Base-by-base conservation (phyloP, 2,329 filamentous ascomycete genomes). In the Nemania abortiva region DNA sequence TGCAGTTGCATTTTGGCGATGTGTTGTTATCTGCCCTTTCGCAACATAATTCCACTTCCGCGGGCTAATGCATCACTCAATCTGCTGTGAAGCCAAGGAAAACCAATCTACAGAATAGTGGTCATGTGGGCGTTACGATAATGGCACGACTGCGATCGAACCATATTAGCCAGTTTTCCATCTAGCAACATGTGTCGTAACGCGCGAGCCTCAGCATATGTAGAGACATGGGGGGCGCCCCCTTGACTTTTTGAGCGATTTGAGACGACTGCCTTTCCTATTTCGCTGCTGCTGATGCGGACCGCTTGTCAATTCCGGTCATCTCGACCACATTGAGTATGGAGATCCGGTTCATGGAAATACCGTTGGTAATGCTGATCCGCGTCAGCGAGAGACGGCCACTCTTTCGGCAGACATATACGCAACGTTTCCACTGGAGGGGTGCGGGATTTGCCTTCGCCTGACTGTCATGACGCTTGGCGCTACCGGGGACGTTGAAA, bases 61-160 rank as follows among this genome's bases (percentile, higher is more conserved):
- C 55, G 13, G 47, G 22, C 57, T 58, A 39, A 57, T 56, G 50
- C 62, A 34, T 45, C 42, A 55, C 50, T 45, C 18, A 49, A 54
- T 24, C 50, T 56, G 42, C 22, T 24, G 42, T 55, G 47, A 69
- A 55, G 66, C 66, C 63, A 69, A 69, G 63, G 63, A 31, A 45
- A 62, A 45, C 15, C 34, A 60, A 69, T 55, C 29, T 55, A 57
- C 31, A 34, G 31, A 34, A 37, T 20, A 52, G 47, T 22, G 55
- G 45, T 69, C 63, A 66, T 42, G 62, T 45, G 58, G 63, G 58
- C 29, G 67, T 60, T 47, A 29, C 55, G 20, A 56, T 47, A 49
- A 54, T 69, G 58, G 58, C 63, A 69, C 67, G 63, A 69, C 63
- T 15, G 22, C 29, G 34, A 61, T 69, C 66, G 66, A 69, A 66